Evolutionary conservation across 1,284 basidiomycete species (phyloP).

Genomic region (Grifola frondosa): DNA sequence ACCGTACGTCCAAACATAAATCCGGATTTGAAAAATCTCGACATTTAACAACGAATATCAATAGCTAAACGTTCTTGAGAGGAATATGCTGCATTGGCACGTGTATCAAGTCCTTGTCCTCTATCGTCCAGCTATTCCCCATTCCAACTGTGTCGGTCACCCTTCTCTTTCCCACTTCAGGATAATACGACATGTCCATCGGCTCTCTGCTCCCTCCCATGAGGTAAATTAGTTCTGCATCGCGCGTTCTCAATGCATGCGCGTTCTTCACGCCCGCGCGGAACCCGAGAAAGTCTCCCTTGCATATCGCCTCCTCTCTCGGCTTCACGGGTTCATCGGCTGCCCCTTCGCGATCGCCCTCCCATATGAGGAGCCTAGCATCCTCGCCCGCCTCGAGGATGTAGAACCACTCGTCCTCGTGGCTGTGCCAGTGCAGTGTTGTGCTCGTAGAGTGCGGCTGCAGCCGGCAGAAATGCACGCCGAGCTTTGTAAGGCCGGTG

Average conservation of each 20-base stretch:
- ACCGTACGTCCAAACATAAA: no score
- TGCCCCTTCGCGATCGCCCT: conserved; percentile 6
- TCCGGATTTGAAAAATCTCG: no score
- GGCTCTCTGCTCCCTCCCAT: conserved; percentile 25
- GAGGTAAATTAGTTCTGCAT: conserved; percentile 25
- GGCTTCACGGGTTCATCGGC: conserved; percentile 4
- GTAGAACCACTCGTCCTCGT: conserved; percentile 31
- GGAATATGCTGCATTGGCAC: no score
- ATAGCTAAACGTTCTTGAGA: no score
- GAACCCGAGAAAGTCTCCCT: conserved; percentile 31
- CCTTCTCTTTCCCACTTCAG: conserved; percentile 14
- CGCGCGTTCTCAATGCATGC: conserved; percentile 23
- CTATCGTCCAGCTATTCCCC: conserved; percentile 11
- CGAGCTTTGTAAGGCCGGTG: conserved; percentile 25
- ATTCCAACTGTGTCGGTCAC: conserved; percentile 13
- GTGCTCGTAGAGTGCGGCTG: conserved; percentile 24
- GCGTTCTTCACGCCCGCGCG: conserved; percentile 17
- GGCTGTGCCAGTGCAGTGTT: conserved; percentile 28
- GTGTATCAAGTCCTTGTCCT: conserved; percentile 13
- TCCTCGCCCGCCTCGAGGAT: conserved; percentile 28
- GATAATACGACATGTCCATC: conserved; percentile 26
- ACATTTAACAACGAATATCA: no score
- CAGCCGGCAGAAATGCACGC: conserved; percentile 27
- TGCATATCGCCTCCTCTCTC: conserved; percentile 19
- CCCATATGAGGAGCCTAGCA: conserved; percentile 19